Evolutionary conservation across 2,329 filamentous ascomycete species (phyloP), one percentile per base, ranked within the genome.

Genomic region (Colletotrichum noveboracense): DNA sequence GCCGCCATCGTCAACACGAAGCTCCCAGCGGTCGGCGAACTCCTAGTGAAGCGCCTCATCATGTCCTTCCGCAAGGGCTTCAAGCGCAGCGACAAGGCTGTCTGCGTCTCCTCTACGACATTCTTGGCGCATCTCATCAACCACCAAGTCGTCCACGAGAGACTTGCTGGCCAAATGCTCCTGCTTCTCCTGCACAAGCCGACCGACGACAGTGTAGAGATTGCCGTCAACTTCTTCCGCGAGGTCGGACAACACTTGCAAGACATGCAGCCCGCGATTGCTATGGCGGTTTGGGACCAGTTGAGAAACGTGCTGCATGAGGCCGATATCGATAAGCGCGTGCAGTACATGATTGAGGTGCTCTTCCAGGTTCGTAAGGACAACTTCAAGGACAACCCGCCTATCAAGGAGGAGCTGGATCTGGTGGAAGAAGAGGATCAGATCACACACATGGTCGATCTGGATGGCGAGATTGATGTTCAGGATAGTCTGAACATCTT

Each of bases 321-420:
- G 84, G 96, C 96, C 60, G 96, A 97, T 82, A 98, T 99, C 83
- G 96, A 98, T 83, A 98, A 98, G 89, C 91, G 97, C 78, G 96
- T 96, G n/a, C 97, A 99, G 86, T 99, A 98, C 86, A 98, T 98
- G 95, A 96, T 99, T 73, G 97, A 99, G 84, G 97, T 98, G 7
- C 87, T 99, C 58, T 99, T 99, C 84, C 96, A 99, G 86, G 94
- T 98, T 71, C 92, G 97, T 78, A 98, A 98, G 85, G 96, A 98
- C 86, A 94, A 94, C 80, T 99, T 98, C 89, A 98, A 98, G 87
- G 96, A 98, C 81, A 96, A 98, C 80, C 95, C 94, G 21, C 93
- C 96, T 1, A 88, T 98, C 80, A 96, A 93, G 84, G 96, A 98
- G 82, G 97, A 99, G 83, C 88, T 99, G 73, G 97, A 99, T 85